phyloP scores from a whole-genome alignment of 2,329 filamentous ascomycete species.

The Thielaviopsis musarum region DNA sequence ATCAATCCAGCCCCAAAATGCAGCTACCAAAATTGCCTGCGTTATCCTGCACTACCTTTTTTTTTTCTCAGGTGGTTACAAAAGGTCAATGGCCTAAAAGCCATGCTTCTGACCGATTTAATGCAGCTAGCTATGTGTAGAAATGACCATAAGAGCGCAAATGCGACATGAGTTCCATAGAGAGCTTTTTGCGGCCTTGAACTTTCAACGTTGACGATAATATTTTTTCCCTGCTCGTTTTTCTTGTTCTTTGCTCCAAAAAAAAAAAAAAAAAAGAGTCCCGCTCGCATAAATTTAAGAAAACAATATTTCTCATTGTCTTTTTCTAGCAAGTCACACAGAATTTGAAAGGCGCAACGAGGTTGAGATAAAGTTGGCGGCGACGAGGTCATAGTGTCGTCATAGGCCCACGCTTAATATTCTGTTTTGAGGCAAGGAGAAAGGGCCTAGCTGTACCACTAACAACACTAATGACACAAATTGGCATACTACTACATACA shows the following conservation, averaged over 20 bases:
- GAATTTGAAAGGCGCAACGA: neutral
- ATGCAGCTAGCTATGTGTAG: neutral
- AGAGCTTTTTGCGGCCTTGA: neutral
- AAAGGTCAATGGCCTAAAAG: neutral
- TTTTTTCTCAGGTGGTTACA: neutral
- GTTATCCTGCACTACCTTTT: no score
- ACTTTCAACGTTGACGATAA: neutral
- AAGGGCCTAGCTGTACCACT: no score
- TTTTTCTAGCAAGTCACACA: neutral
- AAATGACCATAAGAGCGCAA: neutral
- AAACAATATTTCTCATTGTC: no score
- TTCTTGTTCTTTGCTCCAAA: neutral
- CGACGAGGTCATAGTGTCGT: neutral
- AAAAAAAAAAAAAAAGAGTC: neutral
- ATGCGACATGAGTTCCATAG: neutral
- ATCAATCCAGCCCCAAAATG: no score
- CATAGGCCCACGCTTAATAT: neutral
- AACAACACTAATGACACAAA: no score
- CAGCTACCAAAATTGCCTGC: no score
- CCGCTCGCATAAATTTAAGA: no score
- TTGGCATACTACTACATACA: no score
- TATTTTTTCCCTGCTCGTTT: neutral
- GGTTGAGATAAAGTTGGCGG: neutral
- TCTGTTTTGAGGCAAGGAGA: neutral
- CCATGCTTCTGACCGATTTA: neutral